Evolutionary conservation across 306 rosid genomes (phyloP), one percentile per base, ranked within the genome.

Genomic region (Hylodesmum podocarpum): DNA sequence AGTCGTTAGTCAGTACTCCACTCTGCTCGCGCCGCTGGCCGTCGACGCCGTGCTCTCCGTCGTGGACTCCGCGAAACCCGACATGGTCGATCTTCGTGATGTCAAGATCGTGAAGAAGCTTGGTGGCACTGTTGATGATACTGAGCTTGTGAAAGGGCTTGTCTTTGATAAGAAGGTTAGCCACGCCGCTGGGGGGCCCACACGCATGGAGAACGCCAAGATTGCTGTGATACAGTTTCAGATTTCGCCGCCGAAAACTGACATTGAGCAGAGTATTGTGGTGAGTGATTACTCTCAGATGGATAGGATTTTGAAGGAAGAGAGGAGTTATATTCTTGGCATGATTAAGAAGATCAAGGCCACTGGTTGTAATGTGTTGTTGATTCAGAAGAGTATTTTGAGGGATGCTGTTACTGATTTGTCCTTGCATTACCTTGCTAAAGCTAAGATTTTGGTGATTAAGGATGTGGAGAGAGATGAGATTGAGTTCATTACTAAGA

Each of bases 391-490:
- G 91, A 95, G 97, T 63, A 95, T 95, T 33, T 65, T 95, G 80
- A 88, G 99, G 57, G 99, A 95, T 27, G 99, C 99, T 0, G 97
- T 95, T 46, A 95, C 99, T 22, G 99, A 95, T 69, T 78, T 95
- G 80, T 95, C 99, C 11, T 9, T 95, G 79, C 99, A 95, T 81
- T 95, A 95, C 28, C 97, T 92, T 67, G 99, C 99, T 0, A 95
- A 95, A 76, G 97, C 99, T 0, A 95, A 92, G 89, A 95, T 95
- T 72, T 78, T 95, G 86, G 99, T 95, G 84, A 81, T 95, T 19
- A 95, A 95, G 86, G 99, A 95, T 77, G 99, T 95, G 54, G 99
- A 95, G 77, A 84, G 97, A 12, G 99, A 95, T 68, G 99, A 95
- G 44, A 95, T 95, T 79, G 99, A 95, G 85, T 95, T 95, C 69